Evolutionary conservation across 495 filamentous ascomycete genomes (phyloP).

Genomic region (Platismatia glauca): DNA sequence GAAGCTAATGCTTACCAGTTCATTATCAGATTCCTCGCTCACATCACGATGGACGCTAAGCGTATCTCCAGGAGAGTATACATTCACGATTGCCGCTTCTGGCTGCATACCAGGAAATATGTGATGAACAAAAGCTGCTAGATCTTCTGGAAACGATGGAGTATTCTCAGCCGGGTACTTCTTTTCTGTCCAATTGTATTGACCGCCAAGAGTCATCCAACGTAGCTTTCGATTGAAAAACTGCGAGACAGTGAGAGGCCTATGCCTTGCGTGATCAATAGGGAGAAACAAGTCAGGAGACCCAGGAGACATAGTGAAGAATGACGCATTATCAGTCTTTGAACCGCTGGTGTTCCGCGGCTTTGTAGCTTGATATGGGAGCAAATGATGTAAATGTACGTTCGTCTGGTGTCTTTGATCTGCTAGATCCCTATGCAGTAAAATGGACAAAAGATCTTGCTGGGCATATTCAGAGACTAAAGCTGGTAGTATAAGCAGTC

Average conservation of each 20-base stretch:
- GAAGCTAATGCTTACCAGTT: constrained; percentile 74
- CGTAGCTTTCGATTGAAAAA: constrained; percentile 69
- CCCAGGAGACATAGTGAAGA: constrained; percentile 40
- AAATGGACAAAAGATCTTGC: constrained; percentile 50
- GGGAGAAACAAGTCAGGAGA: constrained; percentile 39
- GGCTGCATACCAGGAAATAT: constrained; percentile 65
- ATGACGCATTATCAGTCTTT: constrained; percentile 28
- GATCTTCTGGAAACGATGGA: constrained; percentile 74
- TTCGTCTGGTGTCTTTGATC: constrained; percentile 72
- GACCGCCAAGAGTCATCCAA: constrained; percentile 87
- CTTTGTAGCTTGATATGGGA: constrained; percentile 51
- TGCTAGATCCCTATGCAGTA: constrained; percentile 75
- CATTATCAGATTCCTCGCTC: constrained; percentile 64
- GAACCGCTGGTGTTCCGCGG: constrained; percentile 6
- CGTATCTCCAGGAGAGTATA: constrained; percentile 81
- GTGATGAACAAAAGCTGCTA: constrained; percentile 50
- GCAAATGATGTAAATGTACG: constrained; percentile 69
- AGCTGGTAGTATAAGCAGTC: constrained; percentile 64
- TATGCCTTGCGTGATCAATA: constrained; percentile 58
- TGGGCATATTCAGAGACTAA: constrained; percentile 63
- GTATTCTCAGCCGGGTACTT: constrained; percentile 52
- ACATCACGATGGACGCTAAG: constrained; percentile 86
- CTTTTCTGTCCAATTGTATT: constrained; percentile 90
- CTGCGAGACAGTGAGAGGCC: constrained; percentile 53
- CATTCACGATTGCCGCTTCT: constrained; percentile 84